Conservation (phyloP, 306 rosid species). For the Lathyrus oleraceus region DNA sequence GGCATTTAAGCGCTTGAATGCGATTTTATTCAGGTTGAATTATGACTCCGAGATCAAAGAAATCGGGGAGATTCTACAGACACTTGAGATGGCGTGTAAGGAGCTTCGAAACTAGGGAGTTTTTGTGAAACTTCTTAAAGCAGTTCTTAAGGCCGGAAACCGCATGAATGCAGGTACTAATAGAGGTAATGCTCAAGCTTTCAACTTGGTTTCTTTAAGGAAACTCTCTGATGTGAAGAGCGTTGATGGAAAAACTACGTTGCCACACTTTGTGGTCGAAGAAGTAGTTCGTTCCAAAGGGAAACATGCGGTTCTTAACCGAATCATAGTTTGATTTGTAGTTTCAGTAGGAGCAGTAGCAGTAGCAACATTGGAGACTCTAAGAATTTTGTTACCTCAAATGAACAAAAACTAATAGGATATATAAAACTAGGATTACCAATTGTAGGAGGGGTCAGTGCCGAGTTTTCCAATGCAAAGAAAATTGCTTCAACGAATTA, state of each 20-base stretch:
- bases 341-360: slow-evolving; percentile 40
- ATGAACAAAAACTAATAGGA: slow-evolving; percentile 69
- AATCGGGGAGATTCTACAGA: slow-evolving; percentile 60
- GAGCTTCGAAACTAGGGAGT: slow-evolving; percentile 79
- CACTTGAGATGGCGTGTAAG: slow-evolving; percentile 74
- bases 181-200: slow-evolving; percentile 94
- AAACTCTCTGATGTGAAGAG: slow-evolving; percentile 91
- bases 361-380: slow-evolving; percentile 21
- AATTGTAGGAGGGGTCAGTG: slow-evolving; percentile 87
- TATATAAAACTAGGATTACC: slow-evolving; percentile 75
- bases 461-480: slow-evolving; percentile 75
- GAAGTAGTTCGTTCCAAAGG: slow-evolving; percentile 94
- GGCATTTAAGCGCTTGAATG: slow-evolving; percentile 70
- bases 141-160: slow-evolving; percentile 91
- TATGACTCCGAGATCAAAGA: slow-evolving; percentile 57
- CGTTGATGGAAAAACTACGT: slow-evolving; percentile 80
- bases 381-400: slow-evolving; percentile 29
- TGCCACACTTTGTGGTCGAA: slow-evolving; percentile 91
- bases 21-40: slow-evolving; percentile 70
- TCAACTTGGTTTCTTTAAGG: slow-evolving; percentile 73
- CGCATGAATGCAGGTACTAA: slow-evolving; percentile 94
- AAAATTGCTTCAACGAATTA: slow-evolving; percentile 70
- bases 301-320: slow-evolving; percentile 65
- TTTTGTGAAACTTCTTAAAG: slow-evolving; percentile 86
- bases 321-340: slow-evolving; percentile 55